A percentile compares a stretch with the other conserved stretches of the same genome.
These are phyloP conservation scores for Kitagawia praeruptora DNA, from an alignment of 129 eudicot genomes.

Conservation along the genomic window DNA sequence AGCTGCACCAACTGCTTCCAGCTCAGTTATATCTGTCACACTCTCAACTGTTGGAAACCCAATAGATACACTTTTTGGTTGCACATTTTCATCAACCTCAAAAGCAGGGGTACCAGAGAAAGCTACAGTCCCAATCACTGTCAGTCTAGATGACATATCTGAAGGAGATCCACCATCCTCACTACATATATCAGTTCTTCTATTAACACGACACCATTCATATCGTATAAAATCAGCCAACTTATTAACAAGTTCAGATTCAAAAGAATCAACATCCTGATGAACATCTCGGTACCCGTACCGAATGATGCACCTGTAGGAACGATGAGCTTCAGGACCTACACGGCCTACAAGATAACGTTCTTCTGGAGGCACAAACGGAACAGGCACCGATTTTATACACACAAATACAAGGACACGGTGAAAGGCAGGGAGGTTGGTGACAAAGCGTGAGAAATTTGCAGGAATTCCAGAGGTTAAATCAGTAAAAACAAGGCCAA, in stretches of 20 bases:
- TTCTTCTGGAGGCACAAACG: conserved; percentile 71
- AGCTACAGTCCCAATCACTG: conserved; percentile 42
- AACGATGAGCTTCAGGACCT: conserved; percentile 68
- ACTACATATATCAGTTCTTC: conserved; percentile 12
- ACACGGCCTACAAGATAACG: conserved; percentile 75
- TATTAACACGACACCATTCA: conserved; percentile 40
- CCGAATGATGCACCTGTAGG: conserved; percentile 81
- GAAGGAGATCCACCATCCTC: conserved; percentile 30
- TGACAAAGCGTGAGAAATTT: conserved; percentile 82
- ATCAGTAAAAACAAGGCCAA: conserved; percentile 80
- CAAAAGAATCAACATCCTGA: conserved; percentile 80
- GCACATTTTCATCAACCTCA: conserved; percentile 43
- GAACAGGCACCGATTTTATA: conserved; percentile 78
- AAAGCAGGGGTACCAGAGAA: conserved; percentile 29
- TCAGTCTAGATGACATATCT: conserved; percentile 36
- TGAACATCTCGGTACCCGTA: conserved; percentile 89
- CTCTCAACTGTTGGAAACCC: conserved; percentile 58
- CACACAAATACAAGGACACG: conserved; percentile 73
- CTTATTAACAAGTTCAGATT: conserved; percentile 57
- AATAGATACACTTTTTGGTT: conserved; percentile 53
- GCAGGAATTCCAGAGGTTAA: conserved; percentile 84
- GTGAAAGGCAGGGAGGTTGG: conserved; percentile 92
- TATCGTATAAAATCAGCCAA: conserved; percentile 56
- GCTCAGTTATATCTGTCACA: conserved; percentile 41
- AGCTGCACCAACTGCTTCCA: conserved; percentile 26